These are phyloP conservation scores for Kandelia obovata DNA, from an alignment of 345 rosid genomes.

Conservation along the genomic window DNA sequence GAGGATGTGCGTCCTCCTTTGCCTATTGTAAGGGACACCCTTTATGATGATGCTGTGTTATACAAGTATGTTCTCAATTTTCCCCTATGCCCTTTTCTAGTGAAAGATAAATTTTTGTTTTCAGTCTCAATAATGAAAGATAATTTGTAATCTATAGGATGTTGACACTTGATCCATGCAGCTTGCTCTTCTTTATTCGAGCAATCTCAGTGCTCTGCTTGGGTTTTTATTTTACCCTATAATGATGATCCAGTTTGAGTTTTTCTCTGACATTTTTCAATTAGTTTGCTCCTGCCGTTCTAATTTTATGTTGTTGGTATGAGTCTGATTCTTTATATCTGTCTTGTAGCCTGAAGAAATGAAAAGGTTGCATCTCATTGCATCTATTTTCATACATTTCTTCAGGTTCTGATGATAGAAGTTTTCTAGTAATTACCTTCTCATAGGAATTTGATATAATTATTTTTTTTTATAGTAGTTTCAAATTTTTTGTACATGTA, in stretches of 20 bases:
- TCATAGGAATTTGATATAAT: not conserved
- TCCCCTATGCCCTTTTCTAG: not conserved
- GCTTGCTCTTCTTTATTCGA: not conserved
- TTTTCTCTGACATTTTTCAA: too few relatives aligned
- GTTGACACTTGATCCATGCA: not conserved
- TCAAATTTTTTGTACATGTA: not conserved
- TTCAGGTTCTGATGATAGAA: not conserved
- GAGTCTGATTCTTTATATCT: too few relatives aligned
- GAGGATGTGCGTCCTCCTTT: slow-evolving; percentile 93
- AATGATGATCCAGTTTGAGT: too few relatives aligned
- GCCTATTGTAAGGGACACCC: slow-evolving; percentile 94
- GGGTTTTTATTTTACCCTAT: not conserved
- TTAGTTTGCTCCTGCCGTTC: too few relatives aligned
- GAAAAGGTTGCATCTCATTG: not conserved
- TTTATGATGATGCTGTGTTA: slow-evolving; percentile 65
- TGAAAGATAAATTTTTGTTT: not conserved
- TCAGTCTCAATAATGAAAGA: not conserved
- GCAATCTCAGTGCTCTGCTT: not conserved
- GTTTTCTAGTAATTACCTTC: not conserved
- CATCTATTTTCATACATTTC: not conserved
- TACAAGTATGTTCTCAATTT: slow-evolving; percentile 46
- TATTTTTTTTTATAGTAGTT: not conserved
- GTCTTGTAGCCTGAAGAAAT: too few relatives aligned
- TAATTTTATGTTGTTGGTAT: too few relatives aligned
- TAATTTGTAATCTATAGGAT: not conserved